phyloP scores from a whole-genome alignment of 306 rosid species.

The Acacia acuminata region DNA sequence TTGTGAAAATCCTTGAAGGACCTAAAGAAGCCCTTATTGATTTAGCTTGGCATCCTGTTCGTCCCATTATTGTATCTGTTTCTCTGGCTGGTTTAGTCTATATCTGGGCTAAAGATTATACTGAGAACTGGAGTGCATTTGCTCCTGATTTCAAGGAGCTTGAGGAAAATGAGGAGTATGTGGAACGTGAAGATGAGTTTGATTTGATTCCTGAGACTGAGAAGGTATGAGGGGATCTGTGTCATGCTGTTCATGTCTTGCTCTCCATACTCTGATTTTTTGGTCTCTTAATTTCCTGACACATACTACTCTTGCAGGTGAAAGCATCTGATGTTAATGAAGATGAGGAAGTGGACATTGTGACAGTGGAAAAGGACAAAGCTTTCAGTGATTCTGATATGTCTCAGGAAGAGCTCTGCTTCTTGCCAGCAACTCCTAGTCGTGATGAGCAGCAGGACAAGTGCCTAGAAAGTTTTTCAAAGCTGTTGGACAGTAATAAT shows the following conservation, averaged over 20 bases:
- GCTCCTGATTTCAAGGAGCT: slow-evolving; percentile 99
- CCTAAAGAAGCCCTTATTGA: slow-evolving; percentile 97
- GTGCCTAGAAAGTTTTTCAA: slow-evolving; percentile 69
- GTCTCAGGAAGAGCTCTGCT: slow-evolving; percentile 88
- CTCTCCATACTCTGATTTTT: background rate
- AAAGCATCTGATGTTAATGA: slow-evolving; percentile 79
- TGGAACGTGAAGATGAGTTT: slow-evolving; percentile 95
- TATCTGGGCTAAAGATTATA: slow-evolving; percentile 98
- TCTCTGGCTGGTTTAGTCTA: slow-evolving; percentile 82
- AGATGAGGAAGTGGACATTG: slow-evolving; percentile 89
- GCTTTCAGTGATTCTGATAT: slow-evolving; percentile 89
- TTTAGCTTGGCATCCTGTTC: slow-evolving; percentile 97
- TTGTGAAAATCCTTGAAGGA: slow-evolving; percentile 97
- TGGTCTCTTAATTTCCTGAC: background rate
- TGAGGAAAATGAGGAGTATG: slow-evolving; percentile 94
- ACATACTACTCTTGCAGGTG: slow-evolving; percentile 49
- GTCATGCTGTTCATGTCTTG: background rate
- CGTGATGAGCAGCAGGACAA: slow-evolving; percentile 82
- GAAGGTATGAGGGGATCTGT: slow-evolving; percentile 55
- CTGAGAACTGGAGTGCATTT: slow-evolving; percentile 99
- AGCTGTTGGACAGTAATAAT: slow-evolving; percentile 74
- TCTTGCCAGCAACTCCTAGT: slow-evolving; percentile 81
- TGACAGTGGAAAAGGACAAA: slow-evolving; percentile 72
- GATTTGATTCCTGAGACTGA: slow-evolving; percentile 90
- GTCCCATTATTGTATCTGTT: slow-evolving; percentile 91